A percentile compares a stretch with the other conserved stretches of the same genome.
Conservation (phyloP, 2,329 filamentous ascomycete species). For the Epichloe elymi region DNA sequence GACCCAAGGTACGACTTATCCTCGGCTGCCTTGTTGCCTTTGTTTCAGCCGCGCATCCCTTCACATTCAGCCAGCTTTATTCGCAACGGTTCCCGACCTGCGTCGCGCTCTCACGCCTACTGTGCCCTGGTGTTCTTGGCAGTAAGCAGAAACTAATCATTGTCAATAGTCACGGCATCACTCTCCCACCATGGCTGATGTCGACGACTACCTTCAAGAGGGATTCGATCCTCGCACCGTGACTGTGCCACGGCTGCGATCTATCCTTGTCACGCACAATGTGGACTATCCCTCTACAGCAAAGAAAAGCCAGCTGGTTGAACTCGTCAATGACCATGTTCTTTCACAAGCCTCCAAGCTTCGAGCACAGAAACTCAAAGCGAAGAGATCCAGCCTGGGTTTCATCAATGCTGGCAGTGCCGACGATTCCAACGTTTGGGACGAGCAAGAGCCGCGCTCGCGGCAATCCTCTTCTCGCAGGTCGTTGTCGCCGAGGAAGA, state of each 20-base stretch:
- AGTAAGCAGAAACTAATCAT: neutral
- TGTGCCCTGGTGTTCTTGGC: neutral
- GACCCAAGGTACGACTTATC: neutral
- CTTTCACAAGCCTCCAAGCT: constrained; percentile 67
- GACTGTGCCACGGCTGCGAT: constrained; percentile 78
- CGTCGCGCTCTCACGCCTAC: neutral
- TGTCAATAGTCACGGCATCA: constrained; percentile 1
- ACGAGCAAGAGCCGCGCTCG: constrained; percentile 43
- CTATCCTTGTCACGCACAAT: constrained; percentile 81
- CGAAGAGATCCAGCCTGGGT: constrained; percentile 75
- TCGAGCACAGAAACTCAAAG: constrained; percentile 58
- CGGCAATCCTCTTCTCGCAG: constrained; percentile 37
- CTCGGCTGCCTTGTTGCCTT: neutral
- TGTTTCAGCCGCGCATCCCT: constrained; percentile 3
- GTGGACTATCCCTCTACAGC: constrained; percentile 75
- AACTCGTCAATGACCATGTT: constrained; percentile 69
- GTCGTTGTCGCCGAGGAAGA: constrained; percentile 42
- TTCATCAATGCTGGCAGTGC: constrained; percentile 59
- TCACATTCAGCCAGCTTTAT: neutral
- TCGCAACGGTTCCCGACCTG: neutral
- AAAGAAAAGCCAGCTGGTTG: constrained; percentile 81
- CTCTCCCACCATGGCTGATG: constrained; percentile 39
- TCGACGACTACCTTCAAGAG: constrained; percentile 74
- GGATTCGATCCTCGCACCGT: constrained; percentile 75
- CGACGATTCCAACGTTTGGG: constrained; percentile 49